Evolutionary conservation across 108 stramenopile species (phyloP).

Genomic region (Fragilariopsis cylindrus): DNA sequence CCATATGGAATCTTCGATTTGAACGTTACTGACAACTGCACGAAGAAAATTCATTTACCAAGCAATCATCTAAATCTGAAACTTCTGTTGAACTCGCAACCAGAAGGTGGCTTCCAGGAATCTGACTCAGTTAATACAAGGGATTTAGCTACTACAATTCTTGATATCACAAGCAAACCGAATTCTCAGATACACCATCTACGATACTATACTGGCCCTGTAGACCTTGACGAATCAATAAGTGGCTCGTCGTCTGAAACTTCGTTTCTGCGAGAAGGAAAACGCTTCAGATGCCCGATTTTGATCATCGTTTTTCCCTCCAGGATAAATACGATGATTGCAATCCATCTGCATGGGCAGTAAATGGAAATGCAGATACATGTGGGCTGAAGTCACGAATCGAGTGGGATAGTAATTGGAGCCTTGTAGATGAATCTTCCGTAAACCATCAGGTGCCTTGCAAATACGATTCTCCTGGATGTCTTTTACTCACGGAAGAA

Average conservation of each 20-base stretch:
- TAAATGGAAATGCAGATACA: no score
- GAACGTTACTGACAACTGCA: no score
- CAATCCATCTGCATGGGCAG: neutral
- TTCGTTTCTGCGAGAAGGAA: slow-evolving; percentile 4
- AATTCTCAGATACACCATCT: no score
- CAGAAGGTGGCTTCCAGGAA: neutral
- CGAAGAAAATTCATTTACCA: no score
- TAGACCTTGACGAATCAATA: slow-evolving; percentile 34
- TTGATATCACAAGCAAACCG: no score
- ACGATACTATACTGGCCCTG: slow-evolving; percentile 15
- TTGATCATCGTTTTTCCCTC: neutral
- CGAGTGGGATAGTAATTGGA: neutral
- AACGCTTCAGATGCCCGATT: no score
- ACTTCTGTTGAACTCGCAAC: neutral
- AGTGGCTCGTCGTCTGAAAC: slow-evolving; percentile 2
- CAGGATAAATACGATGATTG: neutral
- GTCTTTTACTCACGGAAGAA: slow-evolving; percentile 20
- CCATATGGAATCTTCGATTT: no score
- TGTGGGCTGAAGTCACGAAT: neutral
- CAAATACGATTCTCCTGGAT: slow-evolving; percentile 4
- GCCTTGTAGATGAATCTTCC: neutral
- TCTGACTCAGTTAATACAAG: neutral
- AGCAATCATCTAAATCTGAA: no score
- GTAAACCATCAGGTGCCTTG: neutral
- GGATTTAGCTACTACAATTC: neutral